Percentiles rank a stretch among this genome's conserved stretches.
Conservation (phyloP, 371 early-diverging fungal species). For the Blakeslea trispora region DNA sequence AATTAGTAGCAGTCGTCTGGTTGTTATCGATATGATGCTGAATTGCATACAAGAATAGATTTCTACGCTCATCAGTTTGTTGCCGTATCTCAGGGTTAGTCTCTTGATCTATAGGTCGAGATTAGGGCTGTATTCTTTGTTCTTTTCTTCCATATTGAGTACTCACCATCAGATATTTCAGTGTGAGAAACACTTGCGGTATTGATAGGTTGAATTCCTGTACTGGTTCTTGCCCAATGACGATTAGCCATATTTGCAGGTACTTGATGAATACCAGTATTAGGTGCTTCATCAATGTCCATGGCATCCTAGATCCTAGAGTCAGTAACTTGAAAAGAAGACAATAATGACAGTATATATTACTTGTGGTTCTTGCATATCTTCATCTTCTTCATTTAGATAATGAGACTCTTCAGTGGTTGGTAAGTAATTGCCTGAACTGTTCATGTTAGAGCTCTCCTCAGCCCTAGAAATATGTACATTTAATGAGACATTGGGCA, state of each 20-base stretch:
- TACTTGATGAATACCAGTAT: not conserved
- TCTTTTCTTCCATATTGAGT: too few species aligned
- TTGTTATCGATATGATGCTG: conserved; percentile 12
- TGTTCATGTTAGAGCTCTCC: not conserved
- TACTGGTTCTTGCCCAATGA: conserved; percentile 6
- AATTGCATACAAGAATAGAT: conserved; percentile 17
- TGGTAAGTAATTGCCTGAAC: too few species aligned
- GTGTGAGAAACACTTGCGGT: not conserved
- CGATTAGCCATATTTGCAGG: not conserved
- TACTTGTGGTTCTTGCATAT: not conserved
- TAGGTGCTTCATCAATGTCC: not conserved
- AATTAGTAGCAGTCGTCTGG: not conserved
- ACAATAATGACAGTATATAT: not conserved
- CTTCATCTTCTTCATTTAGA: too few species aligned
- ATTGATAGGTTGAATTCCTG: conserved; percentile 2
- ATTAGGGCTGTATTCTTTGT: too few species aligned
- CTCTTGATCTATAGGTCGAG: too few species aligned
- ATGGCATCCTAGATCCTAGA: not conserved
- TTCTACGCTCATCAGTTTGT: conserved; percentile 7
- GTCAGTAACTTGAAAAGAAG: too few species aligned
- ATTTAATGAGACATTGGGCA: conserved; percentile 39
- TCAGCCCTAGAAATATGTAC: conserved; percentile 3
- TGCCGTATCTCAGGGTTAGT: too few species aligned
- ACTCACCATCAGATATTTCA: not conserved
- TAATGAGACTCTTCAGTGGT: too few species aligned